Base-by-base conservation (phyloP, 2,329 filamentous ascomycete species). In the Sclerotinia glacialis region DNA sequence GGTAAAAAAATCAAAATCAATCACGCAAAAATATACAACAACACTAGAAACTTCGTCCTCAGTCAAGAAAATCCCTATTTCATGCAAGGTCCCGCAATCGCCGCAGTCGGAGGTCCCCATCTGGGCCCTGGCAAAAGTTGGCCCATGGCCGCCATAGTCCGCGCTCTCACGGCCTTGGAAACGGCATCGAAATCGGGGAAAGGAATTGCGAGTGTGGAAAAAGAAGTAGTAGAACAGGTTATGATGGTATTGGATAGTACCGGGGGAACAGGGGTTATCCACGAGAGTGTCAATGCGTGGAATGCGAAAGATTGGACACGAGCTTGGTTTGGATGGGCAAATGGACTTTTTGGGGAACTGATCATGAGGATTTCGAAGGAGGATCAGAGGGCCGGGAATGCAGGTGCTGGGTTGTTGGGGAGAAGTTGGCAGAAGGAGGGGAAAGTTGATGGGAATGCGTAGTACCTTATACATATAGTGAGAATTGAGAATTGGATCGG, bases 41-140 rank as follows among this genome's bases (percentile, higher is more conserved):
- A 91, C 76, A 96, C 92, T 0, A 84, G 93, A 67, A 83, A 84
- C 62, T 94, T 93, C 83, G 86, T 94, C 66, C 83, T 96, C n/a
- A 85, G 86, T 67, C 84, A 85, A 60, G 85, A 85, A 0, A 96
- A 96, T 72, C 92, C 92, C 0, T 96, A 95, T 77, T 96, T 85
- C 71, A 80, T 83, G 77, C 79, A 77, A 37, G 74, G 74, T 0
- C 72, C 73, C 0, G 67, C 71, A 5, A 89, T 95, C 74, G 85
- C 84, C 2, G 73, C 73, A 90, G 89, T 95, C 65, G 91, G 93
- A 8, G 91, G 82, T 1, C 82, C 82, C 5, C 83, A 84, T 72
- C 85, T 93, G 64, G 91, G 91, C 0, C 83, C 83, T 0, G 83
- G 83, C 3, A 73, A 72, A 47, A 69, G 81, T 0, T 86, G 83